These are phyloP conservation scores for Lotus japonicus DNA, from an alignment of 306 rosid species.

Conservation along the genomic window DNA sequence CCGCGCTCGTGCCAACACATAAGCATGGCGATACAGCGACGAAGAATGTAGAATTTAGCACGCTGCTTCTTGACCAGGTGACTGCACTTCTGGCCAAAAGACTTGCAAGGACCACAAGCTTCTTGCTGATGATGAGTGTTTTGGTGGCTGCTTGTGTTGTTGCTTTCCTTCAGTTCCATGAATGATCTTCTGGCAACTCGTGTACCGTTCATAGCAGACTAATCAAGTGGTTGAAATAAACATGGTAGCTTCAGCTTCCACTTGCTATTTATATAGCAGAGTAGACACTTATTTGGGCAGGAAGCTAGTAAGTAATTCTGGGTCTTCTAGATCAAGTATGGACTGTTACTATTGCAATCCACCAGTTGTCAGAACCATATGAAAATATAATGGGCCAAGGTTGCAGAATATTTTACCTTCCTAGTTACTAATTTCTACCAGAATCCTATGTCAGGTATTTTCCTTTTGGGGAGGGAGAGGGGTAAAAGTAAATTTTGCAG, in stretches of 20 bases:
- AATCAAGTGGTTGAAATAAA: slow-evolving; percentile 21
- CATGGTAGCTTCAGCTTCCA: slow-evolving; percentile 30
- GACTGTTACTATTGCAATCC: slow-evolving; percentile 40
- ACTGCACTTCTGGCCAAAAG: slow-evolving; percentile 73
- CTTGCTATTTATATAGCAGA: slow-evolving; percentile 28
- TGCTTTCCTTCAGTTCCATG: slow-evolving; percentile 54
- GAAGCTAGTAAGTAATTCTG: slow-evolving; percentile 17
- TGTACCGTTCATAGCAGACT: slow-evolving; percentile 19
- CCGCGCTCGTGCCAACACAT: slow-evolving; percentile 70
- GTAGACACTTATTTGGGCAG: slow-evolving; percentile 9
- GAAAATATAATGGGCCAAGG: slow-evolving; percentile 50
- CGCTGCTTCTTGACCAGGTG: slow-evolving; percentile 82
- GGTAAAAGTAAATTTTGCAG: background rate
- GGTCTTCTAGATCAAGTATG: slow-evolving; percentile 46
- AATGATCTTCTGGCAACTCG: slow-evolving; percentile 11
- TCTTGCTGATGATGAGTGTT: slow-evolving; percentile 12
- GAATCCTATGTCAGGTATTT: background rate
- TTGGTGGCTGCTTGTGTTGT: slow-evolving; percentile 29
- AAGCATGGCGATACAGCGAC: slow-evolving; percentile 82
- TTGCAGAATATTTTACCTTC: slow-evolving; percentile 25
- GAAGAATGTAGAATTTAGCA: slow-evolving; percentile 79
- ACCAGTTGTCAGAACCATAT: slow-evolving; percentile 47
- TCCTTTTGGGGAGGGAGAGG: background rate
- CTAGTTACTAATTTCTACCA: background rate
- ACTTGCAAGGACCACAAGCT: slow-evolving; percentile 51